Evolutionary conservation across 208 protist species (phyloP).

Genomic region (Leishmania lainsoni): DNA sequence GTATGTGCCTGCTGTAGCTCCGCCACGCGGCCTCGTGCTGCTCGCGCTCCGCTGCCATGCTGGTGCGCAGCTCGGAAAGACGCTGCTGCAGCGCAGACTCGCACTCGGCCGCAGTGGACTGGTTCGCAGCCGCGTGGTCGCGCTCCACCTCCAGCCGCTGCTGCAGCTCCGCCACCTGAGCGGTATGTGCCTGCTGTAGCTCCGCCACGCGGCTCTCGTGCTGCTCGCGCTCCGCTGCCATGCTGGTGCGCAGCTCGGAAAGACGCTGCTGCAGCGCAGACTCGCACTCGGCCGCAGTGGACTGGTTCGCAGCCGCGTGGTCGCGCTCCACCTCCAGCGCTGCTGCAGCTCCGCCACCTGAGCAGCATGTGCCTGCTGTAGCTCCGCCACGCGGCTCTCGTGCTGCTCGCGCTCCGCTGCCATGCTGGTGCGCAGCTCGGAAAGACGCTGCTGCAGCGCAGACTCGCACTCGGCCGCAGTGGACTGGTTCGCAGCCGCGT

Average conservation of each 20-base stretch:
- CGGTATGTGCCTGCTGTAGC: not conserved
- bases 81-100: constrained; percentile 6
- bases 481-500: constrained; percentile 17
- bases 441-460: constrained; percentile 7
- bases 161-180: constrained; percentile 17
- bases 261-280: constrained; percentile 8
- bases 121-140: constrained; percentile 20
- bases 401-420: constrained; percentile 4
- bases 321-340: constrained; percentile 24
- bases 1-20: not conserved
- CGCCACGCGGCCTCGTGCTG: constrained; percentile 2
- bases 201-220: constrained; percentile 7
- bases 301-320: constrained; percentile 17
- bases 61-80: constrained; percentile 3
- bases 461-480: constrained; percentile 5
- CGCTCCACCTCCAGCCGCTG: constrained; percentile 20
- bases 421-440: not conserved
- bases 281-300: constrained; percentile 5
- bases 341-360: constrained; percentile 22
- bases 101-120: constrained; percentile 9
- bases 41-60: not conserved
- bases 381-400: not conserved
- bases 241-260: not conserved
- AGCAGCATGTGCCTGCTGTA: not conserved
- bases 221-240: not conserved